Evolutionary conservation across 257 asterid species (phyloP), one percentile per base, ranked within the genome.

Genomic region (Solanum microdontum): DNA sequence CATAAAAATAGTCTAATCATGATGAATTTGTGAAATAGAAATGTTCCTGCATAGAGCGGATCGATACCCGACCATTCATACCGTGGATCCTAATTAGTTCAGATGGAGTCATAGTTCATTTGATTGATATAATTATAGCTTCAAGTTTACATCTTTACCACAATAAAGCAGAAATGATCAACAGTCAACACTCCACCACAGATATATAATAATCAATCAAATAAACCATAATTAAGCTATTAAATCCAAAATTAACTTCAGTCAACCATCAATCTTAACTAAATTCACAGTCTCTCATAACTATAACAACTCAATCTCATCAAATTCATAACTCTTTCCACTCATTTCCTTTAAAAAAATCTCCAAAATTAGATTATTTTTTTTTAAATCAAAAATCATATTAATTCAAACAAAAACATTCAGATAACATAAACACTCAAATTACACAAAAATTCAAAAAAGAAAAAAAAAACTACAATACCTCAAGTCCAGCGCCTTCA

Each of bases 401-500:
- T 15, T 45, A 80, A 28, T 48, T 34, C 26, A 28, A 26, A 80
- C 5, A 28, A 45, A 80, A 15, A n/a, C 58, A 37, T 36, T n/a
- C 84, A 14, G 21, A 43, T 8, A 33, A 33, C 14, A 73, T 32
- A 73, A 4, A 34, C 7, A 34, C 11, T 36, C n/a, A 10, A 74
- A 34, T 34, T 34, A 19, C 28, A 74, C 7, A 74, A 34, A 74
- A 73, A 73, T 1, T 7, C 1, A 73, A 33, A 30, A 33, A 17
- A 23, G 8, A 24, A 21, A 23, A 43, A 37, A 36, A 40, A 33
- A 58, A 40, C 28, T 40, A 33, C 9, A 17, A 30, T 91, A 97
- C 99, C 99, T 95, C 99, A 73, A 97, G 98, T 87, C 96, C 94
- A 87, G 99, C 99, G 73, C 99, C 99, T 68, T 95, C 97, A 3